Percentiles rank a stretch among this genome's conserved stretches.
phyloP scores from a whole-genome alignment of 75 land plant species.

The Pinus taeda region DNA sequence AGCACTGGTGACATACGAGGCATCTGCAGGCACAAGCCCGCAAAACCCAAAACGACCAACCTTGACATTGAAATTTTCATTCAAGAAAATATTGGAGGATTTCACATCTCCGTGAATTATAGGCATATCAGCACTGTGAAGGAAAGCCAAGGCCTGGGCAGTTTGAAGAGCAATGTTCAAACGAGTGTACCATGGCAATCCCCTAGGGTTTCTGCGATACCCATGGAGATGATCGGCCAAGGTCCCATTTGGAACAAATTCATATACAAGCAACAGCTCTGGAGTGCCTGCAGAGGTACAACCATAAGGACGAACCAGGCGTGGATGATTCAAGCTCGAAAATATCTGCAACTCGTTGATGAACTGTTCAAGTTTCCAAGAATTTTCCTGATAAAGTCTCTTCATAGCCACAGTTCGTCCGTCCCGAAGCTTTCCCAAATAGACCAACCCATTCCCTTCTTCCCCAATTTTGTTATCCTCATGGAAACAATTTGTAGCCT shows the following conservation, averaged over 20 bases:
- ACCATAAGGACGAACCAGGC: constrained; percentile 9
- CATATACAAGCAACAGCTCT: background rate
- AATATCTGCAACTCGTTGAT: constrained; percentile 20
- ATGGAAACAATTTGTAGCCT: constrained; percentile 15
- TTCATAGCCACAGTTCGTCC: constrained; percentile 17
- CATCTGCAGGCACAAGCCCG: constrained; percentile 17
- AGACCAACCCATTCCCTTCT: constrained; percentile 23
- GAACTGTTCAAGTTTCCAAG: constrained; percentile 11
- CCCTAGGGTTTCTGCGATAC: background rate
- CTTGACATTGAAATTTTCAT: constrained; percentile 24
- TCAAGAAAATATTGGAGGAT: constrained; percentile 31
- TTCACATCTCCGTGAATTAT: constrained; percentile 37
- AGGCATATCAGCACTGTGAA: constrained; percentile 20
- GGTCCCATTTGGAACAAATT: constrained; percentile 30
- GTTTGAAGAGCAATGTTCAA: constrained; percentile 30
- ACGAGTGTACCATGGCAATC: constrained; percentile 13
- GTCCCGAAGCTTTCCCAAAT: constrained; percentile 19
- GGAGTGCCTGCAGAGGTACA: background rate
- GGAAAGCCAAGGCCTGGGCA: constrained; percentile 32
- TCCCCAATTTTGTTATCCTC: constrained; percentile 10
- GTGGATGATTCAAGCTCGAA: constrained; percentile 13
- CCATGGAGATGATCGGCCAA: constrained; percentile 32
- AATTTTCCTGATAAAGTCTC: constrained; percentile 5
- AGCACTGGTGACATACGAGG: constrained; percentile 23
- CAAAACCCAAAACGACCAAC: constrained; percentile 44